Base-by-base conservation (phyloP, 306 rosid species). In the Potentilla sterilis region DNA sequence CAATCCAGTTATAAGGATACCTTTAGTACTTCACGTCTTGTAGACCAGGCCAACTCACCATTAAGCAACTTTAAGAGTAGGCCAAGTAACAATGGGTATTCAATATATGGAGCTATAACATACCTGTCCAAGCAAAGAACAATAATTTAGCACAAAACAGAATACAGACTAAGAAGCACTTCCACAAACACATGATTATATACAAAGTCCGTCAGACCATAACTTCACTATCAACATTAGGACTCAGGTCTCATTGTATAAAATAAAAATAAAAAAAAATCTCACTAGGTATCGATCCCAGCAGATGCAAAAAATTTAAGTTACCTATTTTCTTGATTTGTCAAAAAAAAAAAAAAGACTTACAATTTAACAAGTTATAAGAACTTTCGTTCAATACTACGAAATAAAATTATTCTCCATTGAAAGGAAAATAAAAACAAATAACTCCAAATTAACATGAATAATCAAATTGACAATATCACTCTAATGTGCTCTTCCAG, bases 11-110 rank as follows among this genome's bases (percentile, higher is more conserved):
- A 73, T 18, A 72, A 40, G 80, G 65, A 54, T 83, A 95, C 99
- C 99, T 95, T 95, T 69, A 95, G 83, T 48, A 84, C 99, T 92
- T 95, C 97, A 7, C 99, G 96, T 79, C 99, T 90, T 34, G 99
- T 95, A 72, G 99, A 92, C 99, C 99, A 95, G n/a, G 91, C 89
- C 51, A 95, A 85, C 83, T 92, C 97, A 28, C 99, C 97, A 83
- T 92, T 92, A 79, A 95, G 85, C 83, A 95, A 85, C 84, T 95
- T 95, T 84, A 95, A 87, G 62, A 95, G 92, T 46, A 92, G 83
- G 80, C 95, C 95, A 78, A 95, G 99, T 78, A 95, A 82, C 63
- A 32, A 88, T 2, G 97, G 97, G 74, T 90, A 95, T 88, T 92
- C 99, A 69, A 86, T 95, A 81, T 95, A 95, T 28, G 99, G 99